Evolutionary conservation across 2,329 filamentous ascomycete species (phyloP).

Genomic region (Fusarium abutilonis): DNA sequence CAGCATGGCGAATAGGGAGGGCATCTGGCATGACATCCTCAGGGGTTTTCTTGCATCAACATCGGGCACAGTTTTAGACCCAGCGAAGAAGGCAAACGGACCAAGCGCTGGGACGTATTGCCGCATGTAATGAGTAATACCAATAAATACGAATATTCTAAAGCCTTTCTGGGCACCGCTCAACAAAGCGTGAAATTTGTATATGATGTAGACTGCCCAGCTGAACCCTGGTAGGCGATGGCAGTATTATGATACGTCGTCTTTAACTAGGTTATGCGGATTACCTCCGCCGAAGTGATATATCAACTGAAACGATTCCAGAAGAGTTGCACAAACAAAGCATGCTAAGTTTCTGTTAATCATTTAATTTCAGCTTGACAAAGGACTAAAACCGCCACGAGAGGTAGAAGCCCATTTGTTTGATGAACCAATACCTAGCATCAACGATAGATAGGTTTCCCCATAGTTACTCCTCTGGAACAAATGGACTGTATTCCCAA

Average conservation of each 20-base stretch:
- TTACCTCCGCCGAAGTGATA: constrained; percentile 18
- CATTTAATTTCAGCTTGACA: constrained; percentile 1
- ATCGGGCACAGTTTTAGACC: constrained; percentile 29
- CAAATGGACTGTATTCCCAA: constrained; percentile 17
- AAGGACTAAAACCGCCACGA: constrained; percentile 12
- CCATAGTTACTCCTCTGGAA: not conserved
- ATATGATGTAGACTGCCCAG: not conserved
- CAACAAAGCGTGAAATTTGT: constrained; percentile 11
- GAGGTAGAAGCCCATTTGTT: constrained; percentile 3
- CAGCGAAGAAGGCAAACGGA: constrained; percentile 44
- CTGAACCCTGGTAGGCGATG: not conserved
- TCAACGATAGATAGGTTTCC: not conserved
- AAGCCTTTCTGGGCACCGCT: not conserved
- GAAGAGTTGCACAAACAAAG: constrained; percentile 9
- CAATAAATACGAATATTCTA: constrained; percentile 18
- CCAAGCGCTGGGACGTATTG: constrained; percentile 56
- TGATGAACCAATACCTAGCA: constrained; percentile 11
- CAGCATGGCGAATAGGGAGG: constrained; percentile 21
- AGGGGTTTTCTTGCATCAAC: constrained; percentile 23
- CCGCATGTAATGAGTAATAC: constrained; percentile 43
- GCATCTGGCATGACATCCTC: constrained; percentile 19
- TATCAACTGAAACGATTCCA: constrained; percentile 7
- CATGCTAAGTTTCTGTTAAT: not conserved
- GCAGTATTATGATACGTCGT: not conserved
- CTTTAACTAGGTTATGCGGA: not conserved